Evolutionary conservation across 1,139 yeast genomes (phyloP), one percentile per base, ranked within the genome.

Genomic region (Candida frijolesensis): DNA sequence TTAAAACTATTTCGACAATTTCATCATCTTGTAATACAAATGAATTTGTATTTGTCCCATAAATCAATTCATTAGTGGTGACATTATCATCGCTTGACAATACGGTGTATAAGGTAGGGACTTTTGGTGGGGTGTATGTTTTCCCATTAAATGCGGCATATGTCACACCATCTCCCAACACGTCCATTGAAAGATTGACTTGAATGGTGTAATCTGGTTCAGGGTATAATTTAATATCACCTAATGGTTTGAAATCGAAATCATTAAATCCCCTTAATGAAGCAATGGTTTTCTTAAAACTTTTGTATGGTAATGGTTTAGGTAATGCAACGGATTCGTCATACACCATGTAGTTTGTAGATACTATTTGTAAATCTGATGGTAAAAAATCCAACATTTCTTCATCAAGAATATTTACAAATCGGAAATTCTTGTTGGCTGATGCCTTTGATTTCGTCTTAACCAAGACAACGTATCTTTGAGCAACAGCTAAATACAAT

Each of bases 81-180:
- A 48, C 53, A 37, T 44, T 44, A 11, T 37, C 30, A 5, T 60
- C 50, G 47, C 88, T 82, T 41, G 87, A 75, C 59, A 89, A 65
- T n/a, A 82, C 96, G 2, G 96, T 82, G 67, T 80, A 78, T 55
- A 92, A 72, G 2, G 92, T 76, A 40, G 98, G 98, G 14, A 91
- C 94, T 68, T 84, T 85, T 51, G 97, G 96, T 37, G 80, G 67
- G 22, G 82, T 76, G 70, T 82, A 92, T n/a, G 96, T 78, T 57
- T 85, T 76, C 66, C 87, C 85, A 76, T 91, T 89, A 83, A 92
- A 89, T 70, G 91, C 85, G 9, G 97, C 97, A 65, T 91, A 92
- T 70, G 88, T 89, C 53, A 87, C 76, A 68, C 98, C 98, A 65
- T 89, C 77, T 44, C 77, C 80, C 66, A 92, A 76, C 70, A 87